Evolutionary conservation across 1,284 basidiomycete species (phyloP).

Genomic region (Golubevia pallescens): DNA sequence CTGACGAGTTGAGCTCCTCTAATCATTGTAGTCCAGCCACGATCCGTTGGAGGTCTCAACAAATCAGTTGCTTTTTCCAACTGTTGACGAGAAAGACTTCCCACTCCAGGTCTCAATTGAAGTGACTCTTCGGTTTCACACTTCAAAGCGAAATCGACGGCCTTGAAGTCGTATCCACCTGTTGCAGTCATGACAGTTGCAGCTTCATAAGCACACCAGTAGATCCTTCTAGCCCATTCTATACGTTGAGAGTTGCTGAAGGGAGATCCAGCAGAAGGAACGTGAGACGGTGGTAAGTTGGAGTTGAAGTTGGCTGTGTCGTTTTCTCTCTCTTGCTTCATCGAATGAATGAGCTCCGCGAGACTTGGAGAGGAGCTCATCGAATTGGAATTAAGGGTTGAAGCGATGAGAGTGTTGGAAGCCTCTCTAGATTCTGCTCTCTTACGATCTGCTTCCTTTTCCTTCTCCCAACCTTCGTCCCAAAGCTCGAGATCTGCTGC

Average conservation of each 20-base stretch:
- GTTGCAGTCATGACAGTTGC: slow-evolving; percentile 44
- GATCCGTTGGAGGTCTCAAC: background rate
- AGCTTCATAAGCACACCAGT: slow-evolving; percentile 40
- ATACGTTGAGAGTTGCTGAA: slow-evolving; percentile 40
- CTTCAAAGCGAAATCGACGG: background rate
- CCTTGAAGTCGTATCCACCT: slow-evolving; percentile 27
- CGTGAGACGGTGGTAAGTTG: background rate
- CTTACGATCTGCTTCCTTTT: background rate
- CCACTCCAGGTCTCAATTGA: background rate
- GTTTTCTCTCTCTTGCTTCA: background rate
- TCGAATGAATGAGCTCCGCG: background rate
- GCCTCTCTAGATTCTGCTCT: background rate
- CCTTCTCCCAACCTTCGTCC: background rate
- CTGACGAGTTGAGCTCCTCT: slow-evolving; percentile 46
- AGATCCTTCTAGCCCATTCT: slow-evolving; percentile 46
- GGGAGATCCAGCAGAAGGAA: slow-evolving; percentile 1
- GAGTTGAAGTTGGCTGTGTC: background rate
- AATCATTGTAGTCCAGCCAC: slow-evolving; percentile 14
- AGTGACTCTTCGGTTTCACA: background rate
- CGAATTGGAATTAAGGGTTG: background rate
- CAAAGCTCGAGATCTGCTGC: background rate
- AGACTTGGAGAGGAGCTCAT: background rate
- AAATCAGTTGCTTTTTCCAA: background rate
- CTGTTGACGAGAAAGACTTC: background rate
- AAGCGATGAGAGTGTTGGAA: background rate